These are phyloP conservation scores for Metschnikowia colocasiae DNA, from an alignment of 805 yeast species.

Conservation along the genomic window DNA sequence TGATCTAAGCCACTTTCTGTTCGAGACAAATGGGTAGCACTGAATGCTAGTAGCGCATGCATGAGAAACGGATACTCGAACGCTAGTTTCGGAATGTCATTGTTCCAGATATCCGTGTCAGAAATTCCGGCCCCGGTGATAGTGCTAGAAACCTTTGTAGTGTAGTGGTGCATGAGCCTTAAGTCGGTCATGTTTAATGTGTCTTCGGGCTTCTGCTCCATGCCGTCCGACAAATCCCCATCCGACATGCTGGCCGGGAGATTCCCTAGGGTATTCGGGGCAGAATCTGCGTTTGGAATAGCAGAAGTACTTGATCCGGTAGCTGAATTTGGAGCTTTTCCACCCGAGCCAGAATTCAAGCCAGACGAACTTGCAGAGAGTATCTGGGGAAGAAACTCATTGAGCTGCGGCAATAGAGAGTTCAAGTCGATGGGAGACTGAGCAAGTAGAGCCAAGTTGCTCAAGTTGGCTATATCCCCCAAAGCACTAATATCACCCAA, in stretches of 20 bases:
- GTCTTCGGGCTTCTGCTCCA: not conserved
- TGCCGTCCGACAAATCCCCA: not conserved
- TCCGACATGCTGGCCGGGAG: not conserved
- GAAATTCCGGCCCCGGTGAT: constrained; percentile 89
- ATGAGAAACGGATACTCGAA: constrained; percentile 84
- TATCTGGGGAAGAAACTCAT: not conserved
- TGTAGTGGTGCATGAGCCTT: constrained; percentile 81
- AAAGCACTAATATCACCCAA: constrained; percentile 33
- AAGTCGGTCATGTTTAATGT: constrained; percentile 68
- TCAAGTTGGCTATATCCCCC: constrained; percentile 37
- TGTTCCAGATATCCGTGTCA: constrained; percentile 80
- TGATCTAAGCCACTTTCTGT: constrained; percentile 73
- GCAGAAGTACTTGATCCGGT: not conserved
- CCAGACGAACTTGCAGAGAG: not conserved
- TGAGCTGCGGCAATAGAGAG: constrained; percentile 27
- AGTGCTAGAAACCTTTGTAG: constrained; percentile 78
- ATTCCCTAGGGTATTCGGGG: not conserved
- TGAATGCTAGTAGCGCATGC: constrained; percentile 87
- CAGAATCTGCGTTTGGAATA: not conserved
- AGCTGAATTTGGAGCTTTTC: not conserved
- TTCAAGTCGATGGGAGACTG: constrained; percentile 40
- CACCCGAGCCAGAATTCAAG: not conserved
- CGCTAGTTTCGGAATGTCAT: constrained; percentile 83
- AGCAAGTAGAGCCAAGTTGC: constrained; percentile 41
- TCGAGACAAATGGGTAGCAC: constrained; percentile 86